A percentile compares a stretch with the other conserved stretches of the same genome.
Conservation (phyloP, 352 stramenopile species). For the Phytophthora melonis region DNA sequence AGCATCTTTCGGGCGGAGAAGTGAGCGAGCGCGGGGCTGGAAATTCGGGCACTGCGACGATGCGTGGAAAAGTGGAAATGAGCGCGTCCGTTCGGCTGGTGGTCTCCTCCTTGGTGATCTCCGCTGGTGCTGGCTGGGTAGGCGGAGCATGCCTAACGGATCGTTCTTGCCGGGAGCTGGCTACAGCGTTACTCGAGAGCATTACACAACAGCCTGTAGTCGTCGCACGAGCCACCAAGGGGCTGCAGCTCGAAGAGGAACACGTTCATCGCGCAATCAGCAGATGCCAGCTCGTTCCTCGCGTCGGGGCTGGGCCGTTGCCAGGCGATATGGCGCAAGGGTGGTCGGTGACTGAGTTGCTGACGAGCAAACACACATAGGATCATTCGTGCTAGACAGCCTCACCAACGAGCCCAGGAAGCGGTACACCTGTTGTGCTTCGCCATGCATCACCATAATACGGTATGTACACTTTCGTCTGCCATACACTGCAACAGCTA, state of each 20-base stretch:
- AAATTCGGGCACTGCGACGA: background rate
- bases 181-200: constrained; percentile 7
- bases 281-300: background rate
- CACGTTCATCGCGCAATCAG: background rate
- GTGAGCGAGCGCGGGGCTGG: background rate
- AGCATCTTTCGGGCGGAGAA: constrained; percentile 28
- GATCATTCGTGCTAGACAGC: too few species aligned
- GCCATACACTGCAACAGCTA: too few species aligned
- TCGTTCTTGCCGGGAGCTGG: background rate
- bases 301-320: too few species aligned
- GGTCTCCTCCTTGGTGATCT: background rate
- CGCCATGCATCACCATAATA: too few species aligned
- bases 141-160: constrained; percentile 4
- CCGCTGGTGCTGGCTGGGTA: background rate
- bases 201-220: background rate
- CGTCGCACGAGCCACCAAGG: background rate
- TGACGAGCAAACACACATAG: too few species aligned
- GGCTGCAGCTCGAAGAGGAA: background rate
- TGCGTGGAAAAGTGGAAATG: background rate
- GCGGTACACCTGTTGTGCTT: too few species aligned
- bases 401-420: too few species aligned
- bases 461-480: too few species aligned
- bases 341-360: too few species aligned
- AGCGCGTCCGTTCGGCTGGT: background rate
- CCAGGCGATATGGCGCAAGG: background rate